Percentiles rank a stretch among this genome's conserved stretches.
Evolutionary conservation across 768 basidiomycete species (phyloP).

Genomic region (Astraeus odoratus): DNA sequence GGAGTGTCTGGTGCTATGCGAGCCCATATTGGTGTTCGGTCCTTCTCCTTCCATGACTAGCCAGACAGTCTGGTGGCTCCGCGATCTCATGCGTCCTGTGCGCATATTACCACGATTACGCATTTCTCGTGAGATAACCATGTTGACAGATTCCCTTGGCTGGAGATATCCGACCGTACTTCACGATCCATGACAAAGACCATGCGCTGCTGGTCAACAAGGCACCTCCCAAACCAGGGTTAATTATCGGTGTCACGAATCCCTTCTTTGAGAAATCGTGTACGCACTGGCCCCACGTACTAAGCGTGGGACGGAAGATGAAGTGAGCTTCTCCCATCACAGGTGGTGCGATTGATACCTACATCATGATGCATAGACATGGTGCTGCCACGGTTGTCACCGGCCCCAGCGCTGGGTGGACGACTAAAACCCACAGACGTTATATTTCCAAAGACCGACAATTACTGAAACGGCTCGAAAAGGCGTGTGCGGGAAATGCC

Average conservation of each 20-base stretch:
- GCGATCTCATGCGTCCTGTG: conserved; percentile 82
- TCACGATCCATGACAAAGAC: conserved; percentile 95
- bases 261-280: conserved; percentile 79
- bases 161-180: conserved; percentile 86
- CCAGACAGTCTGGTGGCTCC: conserved; percentile 88
- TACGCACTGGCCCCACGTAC: conserved; percentile 78
- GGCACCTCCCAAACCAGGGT: conserved; percentile 69
- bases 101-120: conserved; percentile 14
- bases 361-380: conserved; percentile 4
- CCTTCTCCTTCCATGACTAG: conserved; percentile 75
- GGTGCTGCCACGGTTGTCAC: conserved; percentile 13
- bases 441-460: conserved; percentile 79
- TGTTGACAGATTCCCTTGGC: conserved; percentile 65
- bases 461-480: conserved; percentile 68
- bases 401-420: conserved; percentile 69
- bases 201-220: conserved; percentile 69
- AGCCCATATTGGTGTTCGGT: conserved; percentile 83
- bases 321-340: conserved; percentile 30
- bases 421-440: conserved; percentile 70
- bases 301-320: conserved; percentile 55
- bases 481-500: conserved; percentile 43
- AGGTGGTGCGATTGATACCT: background rate
- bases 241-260: conserved; percentile 82
- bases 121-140: background rate
- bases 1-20: conserved; percentile 90